Base-by-base conservation (phyloP, 305 asterid genomes). In the Lippia alba region DNA sequence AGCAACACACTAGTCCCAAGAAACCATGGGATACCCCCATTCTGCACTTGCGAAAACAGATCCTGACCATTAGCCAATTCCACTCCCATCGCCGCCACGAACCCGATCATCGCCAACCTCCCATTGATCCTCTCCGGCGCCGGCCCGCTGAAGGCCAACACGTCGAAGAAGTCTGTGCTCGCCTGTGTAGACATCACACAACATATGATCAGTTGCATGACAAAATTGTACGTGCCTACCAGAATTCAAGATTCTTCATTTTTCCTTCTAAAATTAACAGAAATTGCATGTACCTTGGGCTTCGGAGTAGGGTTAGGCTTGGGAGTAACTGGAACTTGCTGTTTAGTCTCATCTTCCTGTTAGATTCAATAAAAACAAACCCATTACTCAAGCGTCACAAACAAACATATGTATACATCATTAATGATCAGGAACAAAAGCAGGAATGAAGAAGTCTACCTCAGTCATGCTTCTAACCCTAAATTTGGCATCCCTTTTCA, bases 101-200 rank as follows among this genome's bases (percentile, higher is more conserved):
- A 92, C 0, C 98, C 98, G 48, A 87, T 74, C 98, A 90, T 92
- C 1, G 96, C 97, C 54, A 92, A 74, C 56, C 98, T 81, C 0
- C 98, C 98, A 69, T 90, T 92, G 66, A 92, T 92, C 41, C 96
- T 80, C 79, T 92, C 98, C 11, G 98, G 96, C 17, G 68, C 97
- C 0, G 97, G 96, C 0, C 98, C 97, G 39, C 87, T 71, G 74
- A 92, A 92, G 1, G 95, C 91, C 45, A 92, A 77, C 7, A 90
- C 57, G 55, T 87, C 90, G 4, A 60, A 36, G 18, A 90, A 84
- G 24, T 72, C 64, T 3, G 91, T 82, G 71, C 86, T 82, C 61
- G 63, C 78, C 84, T 85, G 67, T 19, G 36, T 8, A 1, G 17
- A 16, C 5, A 20, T 44, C 12, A 0, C 62, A 54, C 19, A 12